A percentile compares a stretch with the other conserved stretches of the same genome.
phyloP scores from a whole-genome alignment of 1,139 yeast genomes.

The Geotrichum australiense region DNA sequence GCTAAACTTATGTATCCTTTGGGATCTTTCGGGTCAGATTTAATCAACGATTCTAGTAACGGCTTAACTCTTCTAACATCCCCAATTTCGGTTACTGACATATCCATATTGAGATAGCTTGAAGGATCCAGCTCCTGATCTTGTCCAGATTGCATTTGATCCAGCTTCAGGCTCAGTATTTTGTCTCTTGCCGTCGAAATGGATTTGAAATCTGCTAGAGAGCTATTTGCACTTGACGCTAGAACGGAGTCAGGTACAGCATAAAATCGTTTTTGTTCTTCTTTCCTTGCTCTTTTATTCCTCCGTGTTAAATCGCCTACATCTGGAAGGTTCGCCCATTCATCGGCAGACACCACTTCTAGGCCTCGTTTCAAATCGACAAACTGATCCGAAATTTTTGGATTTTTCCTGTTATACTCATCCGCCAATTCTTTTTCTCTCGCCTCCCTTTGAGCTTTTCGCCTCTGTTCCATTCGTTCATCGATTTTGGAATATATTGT shows the following conservation, averaged over 20 bases:
- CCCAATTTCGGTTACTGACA: constrained; percentile 34
- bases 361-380: constrained; percentile 58
- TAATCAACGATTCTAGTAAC: constrained; percentile 61
- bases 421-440: constrained; percentile 30
- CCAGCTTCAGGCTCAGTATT: constrained; percentile 45
- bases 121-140: constrained; percentile 32
- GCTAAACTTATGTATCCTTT: constrained; percentile 89
- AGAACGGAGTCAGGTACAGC: constrained; percentile 73
- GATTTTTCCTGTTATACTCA: constrained; percentile 26
- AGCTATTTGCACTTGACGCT: constrained; percentile 34
- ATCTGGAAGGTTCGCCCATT: constrained; percentile 83
- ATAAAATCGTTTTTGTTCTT: constrained; percentile 61
- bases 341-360: constrained; percentile 51
- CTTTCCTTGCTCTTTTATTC: constrained; percentile 66
- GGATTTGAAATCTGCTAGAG: constrained; percentile 42
- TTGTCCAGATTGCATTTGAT: constrained; percentile 27
- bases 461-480: constrained; percentile 40
- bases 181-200: constrained; percentile 50
- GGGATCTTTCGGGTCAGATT: constrained; percentile 65
- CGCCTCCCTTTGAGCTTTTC: constrained; percentile 34
- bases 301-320: constrained; percentile 80
- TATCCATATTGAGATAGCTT: constrained; percentile 36
- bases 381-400: constrained; percentile 41
- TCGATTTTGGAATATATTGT: constrained; percentile 61
- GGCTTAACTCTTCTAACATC: constrained; percentile 55